Evolutionary conservation across 2,329 filamentous ascomycete genomes (phyloP).

Genomic region (Sporothrix schenckii): DNA sequence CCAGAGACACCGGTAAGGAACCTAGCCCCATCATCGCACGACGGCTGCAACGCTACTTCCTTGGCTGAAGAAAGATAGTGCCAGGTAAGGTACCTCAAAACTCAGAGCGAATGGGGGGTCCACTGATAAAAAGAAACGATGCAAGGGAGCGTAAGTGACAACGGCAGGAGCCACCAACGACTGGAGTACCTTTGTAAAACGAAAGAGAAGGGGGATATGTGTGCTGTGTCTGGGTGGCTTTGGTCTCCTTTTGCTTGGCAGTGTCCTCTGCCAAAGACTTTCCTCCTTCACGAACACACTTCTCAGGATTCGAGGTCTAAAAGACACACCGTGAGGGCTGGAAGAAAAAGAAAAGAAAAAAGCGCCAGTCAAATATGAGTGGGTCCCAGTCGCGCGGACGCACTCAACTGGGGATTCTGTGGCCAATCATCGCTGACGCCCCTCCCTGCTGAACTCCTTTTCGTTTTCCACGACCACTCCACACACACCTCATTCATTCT

Average conservation of each 20-base stretch:
- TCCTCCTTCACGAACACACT: neutral
- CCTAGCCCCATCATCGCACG: neutral
- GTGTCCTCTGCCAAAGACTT: neutral
- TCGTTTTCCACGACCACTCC: conserved; percentile 19
- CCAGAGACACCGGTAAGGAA: conserved; percentile 1
- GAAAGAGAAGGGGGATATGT: conserved; percentile 5
- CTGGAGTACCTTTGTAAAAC: neutral
- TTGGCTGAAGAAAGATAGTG: conserved; percentile 1
- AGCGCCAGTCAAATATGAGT: conserved; percentile 12
- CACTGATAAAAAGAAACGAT: conserved; percentile 11
- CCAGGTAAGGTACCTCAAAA: neutral
- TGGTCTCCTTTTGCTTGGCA: neutral
- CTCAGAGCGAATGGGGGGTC: neutral
- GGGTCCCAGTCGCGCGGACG: conserved; percentile 24
- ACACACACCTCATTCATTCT: conserved; percentile 20
- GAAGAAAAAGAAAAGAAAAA: conserved; percentile 20
- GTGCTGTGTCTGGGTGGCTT: neutral
- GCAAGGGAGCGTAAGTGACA: conserved; percentile 22
- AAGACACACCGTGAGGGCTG: neutral
- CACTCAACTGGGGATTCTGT: neutral
- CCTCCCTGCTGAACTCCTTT: conserved; percentile 27
- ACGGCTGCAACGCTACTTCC: conserved; percentile 24
- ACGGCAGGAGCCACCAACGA: conserved; percentile 18
- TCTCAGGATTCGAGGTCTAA: neutral
- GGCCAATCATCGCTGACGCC: conserved; percentile 24